Evolutionary conservation across 192 early-diverging fungal species (phyloP).

Genomic region (Endogone sp.): DNA sequence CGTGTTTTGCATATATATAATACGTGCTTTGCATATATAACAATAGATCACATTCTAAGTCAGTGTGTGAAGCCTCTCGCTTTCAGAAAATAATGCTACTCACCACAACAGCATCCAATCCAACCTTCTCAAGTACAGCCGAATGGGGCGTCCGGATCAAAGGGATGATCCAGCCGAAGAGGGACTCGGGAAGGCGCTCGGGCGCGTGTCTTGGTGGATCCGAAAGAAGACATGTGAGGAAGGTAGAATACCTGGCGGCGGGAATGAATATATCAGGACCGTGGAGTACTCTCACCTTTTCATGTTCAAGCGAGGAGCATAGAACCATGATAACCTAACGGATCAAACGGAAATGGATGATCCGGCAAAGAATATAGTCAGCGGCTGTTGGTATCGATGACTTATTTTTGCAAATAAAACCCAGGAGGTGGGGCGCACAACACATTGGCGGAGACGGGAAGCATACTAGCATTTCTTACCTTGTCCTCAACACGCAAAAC

Average conservation of each 20-base stretch:
- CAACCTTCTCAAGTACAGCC: slow-evolving; percentile 46
- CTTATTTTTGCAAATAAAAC: too few species aligned
- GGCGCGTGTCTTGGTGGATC: slow-evolving; percentile 30
- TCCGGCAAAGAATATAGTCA: too few species aligned
- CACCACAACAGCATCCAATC: slow-evolving; percentile 59
- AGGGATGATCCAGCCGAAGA: slow-evolving; percentile 54
- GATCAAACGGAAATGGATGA: neutral
- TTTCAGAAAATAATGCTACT: slow-evolving; percentile 17
- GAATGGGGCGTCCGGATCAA: slow-evolving; percentile 33
- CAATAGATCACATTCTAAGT: too few species aligned
- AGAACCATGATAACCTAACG: neutral
- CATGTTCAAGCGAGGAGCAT: neutral
- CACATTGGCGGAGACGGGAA: too few species aligned
- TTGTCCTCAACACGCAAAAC: neutral
- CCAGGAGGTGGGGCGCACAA: too few species aligned
- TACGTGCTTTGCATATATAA: too few species aligned
- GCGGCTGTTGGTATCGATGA: too few species aligned
- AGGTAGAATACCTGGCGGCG: neutral
- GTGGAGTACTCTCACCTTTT: neutral
- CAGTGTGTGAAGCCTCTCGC: neutral
- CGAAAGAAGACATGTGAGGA: neutral
- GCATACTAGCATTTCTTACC: too few species aligned
- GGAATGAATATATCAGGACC: too few species aligned
- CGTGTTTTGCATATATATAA: too few species aligned
- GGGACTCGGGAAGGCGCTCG: slow-evolving; percentile 28